Base-by-base conservation (phyloP, 1,139 yeast genomes). In the Kurtzmaniella quercitrusa region DNA sequence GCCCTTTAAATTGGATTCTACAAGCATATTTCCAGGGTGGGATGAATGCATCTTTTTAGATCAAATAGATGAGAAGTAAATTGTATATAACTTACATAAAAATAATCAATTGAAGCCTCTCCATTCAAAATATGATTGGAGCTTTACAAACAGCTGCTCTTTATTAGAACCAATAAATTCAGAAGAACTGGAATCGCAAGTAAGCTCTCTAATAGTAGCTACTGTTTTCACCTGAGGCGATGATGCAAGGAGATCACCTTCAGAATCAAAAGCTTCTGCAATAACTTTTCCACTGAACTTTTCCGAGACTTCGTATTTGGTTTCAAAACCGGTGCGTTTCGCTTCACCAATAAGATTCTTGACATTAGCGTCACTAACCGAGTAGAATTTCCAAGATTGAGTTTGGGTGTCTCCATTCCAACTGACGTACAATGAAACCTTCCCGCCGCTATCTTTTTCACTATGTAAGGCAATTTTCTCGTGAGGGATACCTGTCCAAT, bases 321-420 rank as follows among this genome's bases (percentile, higher is more conserved):
- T 64, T 47, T 66, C 71, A 46, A 66, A 66, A 2, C 70, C 68
- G 4, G 55, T 43, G 42, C 49, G 61, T 12, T 50, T 40, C 9
- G 53, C 40, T 46, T 56, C 59, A 11, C 58, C 63, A n/a, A 64
- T 25, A 19, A 51, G 44, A 7, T 27, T 41, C 31, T 50, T 51
- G 14, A 46, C 42, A 2, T 55, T 53, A 12, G 47, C 43, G 3
- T 40, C 14, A n/a, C 51, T 50, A 34, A 56, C 43, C 6, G 42
- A 40, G 43, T 46, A 59, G 41, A 61, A 53, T 44, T 53, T 56
- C 72, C 73, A 67, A 2, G 29, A 37, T 40, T 51, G 53, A 18
- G 71, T 66, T 39, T 56, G 53, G 4, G 73, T 68, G 45, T 66
- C 73, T 14, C 73, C 73, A 50, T 67, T 67, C 73, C 72, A 68